Evolutionary conservation across 768 basidiomycete genomes (phyloP).

Genomic region (Macrolepiota dolichaula): DNA sequence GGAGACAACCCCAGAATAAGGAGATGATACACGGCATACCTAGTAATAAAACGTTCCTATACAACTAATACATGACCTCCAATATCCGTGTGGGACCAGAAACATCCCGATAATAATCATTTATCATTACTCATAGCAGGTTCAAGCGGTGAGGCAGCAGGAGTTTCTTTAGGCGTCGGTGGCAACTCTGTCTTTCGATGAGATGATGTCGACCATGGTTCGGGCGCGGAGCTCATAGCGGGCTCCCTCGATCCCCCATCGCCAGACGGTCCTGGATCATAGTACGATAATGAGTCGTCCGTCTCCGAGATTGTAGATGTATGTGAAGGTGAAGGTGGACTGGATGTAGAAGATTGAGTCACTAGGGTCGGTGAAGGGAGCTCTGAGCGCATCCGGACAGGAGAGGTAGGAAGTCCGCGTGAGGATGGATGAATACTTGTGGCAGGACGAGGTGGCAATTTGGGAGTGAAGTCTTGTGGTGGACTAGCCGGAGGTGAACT

Average conservation of each 20-base stretch:
- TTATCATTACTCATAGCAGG: not conserved
- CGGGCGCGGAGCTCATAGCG: not conserved
- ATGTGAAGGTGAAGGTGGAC: constrained; percentile 26
- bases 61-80: not conserved
- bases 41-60: not conserved
- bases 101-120: not conserved
- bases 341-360: constrained; percentile 7
- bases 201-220: not conserved
- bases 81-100: not conserved
- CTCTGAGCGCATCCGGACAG: constrained; percentile 33
- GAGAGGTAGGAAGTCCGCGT: constrained; percentile 49
- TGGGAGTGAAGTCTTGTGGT: constrained; percentile 71
- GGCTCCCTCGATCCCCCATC: not conserved
- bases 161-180: constrained; percentile 7
- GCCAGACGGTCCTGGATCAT: not conserved
- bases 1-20: too few species aligned
- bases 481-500: constrained; percentile 20
- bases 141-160: not conserved
- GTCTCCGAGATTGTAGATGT: constrained; percentile 22
- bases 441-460: constrained; percentile 62
- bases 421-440: constrained; percentile 79
- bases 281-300: constrained; percentile 15
- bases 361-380: constrained; percentile 10
- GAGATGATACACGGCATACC: too few species aligned
- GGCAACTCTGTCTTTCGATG: constrained; percentile 2